These are phyloP conservation scores for Aureobasidium sp. DNA, from an alignment of 2,329 filamentous ascomycete genomes.

Conservation along the genomic window DNA sequence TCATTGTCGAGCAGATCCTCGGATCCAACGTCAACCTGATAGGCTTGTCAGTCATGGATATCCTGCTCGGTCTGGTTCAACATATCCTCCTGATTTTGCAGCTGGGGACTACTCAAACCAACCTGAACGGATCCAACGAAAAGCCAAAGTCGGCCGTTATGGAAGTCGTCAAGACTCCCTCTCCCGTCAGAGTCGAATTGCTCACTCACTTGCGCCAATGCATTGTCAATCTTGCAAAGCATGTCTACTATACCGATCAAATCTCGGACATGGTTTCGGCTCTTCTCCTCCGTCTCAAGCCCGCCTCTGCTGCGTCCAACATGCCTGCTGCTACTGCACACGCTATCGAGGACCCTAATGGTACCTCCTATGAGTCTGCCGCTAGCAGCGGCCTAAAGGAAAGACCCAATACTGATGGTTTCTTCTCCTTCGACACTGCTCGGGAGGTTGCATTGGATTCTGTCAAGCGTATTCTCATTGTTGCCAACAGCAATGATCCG, in stretches of 20 bases:
- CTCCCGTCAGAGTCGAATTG: conserved; percentile 49
- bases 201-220: conserved; percentile 66
- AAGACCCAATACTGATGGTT: conserved; percentile 45
- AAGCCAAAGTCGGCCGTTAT: conserved; percentile 20
- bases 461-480: conserved; percentile 71
- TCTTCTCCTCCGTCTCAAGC: conserved; percentile 70
- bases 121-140: background rate
- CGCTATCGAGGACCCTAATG: conserved; percentile 42
- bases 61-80: conserved; percentile 74
- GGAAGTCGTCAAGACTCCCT: conserved; percentile 41
- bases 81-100: conserved; percentile 73
- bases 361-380: conserved; percentile 39
- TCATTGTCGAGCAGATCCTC: conserved; percentile 72
- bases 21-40: conserved; percentile 89
- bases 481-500: conserved; percentile 52
- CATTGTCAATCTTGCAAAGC: conserved; percentile 84
- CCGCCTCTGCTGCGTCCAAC: conserved; percentile 30
- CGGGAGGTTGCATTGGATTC: conserved; percentile 61
- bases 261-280: conserved; percentile 88
- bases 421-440: conserved; percentile 55
- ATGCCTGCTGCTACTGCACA: conserved; percentile 24
- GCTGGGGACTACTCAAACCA: conserved; percentile 33
- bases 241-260: conserved; percentile 95
- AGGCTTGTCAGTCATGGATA: conserved; percentile 91
- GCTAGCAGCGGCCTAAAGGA: conserved; percentile 43